Evolutionary conservation across 2,329 filamentous ascomycete species (phyloP), one percentile per base, ranked within the genome.

Genomic region (Alternaria arborescens): DNA sequence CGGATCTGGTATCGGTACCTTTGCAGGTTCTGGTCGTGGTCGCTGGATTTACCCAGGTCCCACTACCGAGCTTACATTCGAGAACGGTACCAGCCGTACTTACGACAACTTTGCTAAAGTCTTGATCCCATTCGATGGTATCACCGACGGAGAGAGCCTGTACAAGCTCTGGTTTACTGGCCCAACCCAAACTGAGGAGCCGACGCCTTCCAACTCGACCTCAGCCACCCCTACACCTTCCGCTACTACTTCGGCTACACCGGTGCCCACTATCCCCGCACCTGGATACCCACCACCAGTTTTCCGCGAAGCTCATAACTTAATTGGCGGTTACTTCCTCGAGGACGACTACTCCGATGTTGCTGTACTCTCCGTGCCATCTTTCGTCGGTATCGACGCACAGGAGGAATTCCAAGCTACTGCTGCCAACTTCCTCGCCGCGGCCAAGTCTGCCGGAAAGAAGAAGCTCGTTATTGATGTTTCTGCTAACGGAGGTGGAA

Each of bases 381-480:
- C 78, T 0, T 84, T 83, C 46, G 77, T 79, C 4, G 71, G 75
- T 18, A 62, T 66, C 16, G 57, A 61, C 22, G 60, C 48, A n/a
- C 75, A 77, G 12, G 71, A 77, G 32, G 63, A 69, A 3, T 83
- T 83, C 65, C 81, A 83, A 52, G 65, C 74, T n/a, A 75, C 80
- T 24, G 79, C 78, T 50, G 75, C 73, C 8, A 73, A 78, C 16
- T 79, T 83, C 64, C 77, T 84, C 46, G 71, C 78, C 10, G 73
- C 75, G 14, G 81, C 81, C 36, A 80, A 81, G 57, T 78, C 80
- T 10, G 81, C 80, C 1, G 84, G 83, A 58, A 88, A 87, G 77
- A 87, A 82, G 46, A 87, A 86, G 72, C 82, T 89, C 0, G 83
- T 89, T 11, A 78, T 90, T 30, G 87, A 89, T 65, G 75, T 89